Evolutionary conservation across 2,329 filamentous ascomycete species (phyloP), one percentile per base, ranked within the genome.

Genomic region (Gnomoniopsis smithogilvyi): DNA sequence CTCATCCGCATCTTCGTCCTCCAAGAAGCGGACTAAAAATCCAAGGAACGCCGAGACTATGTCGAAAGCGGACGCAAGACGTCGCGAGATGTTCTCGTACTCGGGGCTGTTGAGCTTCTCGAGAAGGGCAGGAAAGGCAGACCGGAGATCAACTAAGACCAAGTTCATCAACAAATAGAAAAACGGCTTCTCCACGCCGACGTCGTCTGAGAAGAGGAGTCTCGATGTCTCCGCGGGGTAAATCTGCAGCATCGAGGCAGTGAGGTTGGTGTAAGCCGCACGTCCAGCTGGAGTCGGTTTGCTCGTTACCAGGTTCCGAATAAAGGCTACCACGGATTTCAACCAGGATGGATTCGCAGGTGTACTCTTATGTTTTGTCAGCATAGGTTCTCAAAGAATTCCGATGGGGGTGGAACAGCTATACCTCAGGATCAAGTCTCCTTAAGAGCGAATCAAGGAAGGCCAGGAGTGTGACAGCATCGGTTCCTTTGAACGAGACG

Each of bases 61-160:
- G 66, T 89, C 85, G 66, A 86, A 87, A 22, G 80, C 83, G 0
- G 84, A 82, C 1, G 84, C 78, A 1, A 90, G 76, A 2, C 85
- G 79, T 19, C 74, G 73, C 1, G 86, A 80, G 8, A 72, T 78
- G 17, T 70, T 66, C 2, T 73, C 68, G 65, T 90, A 89, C 2
- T 75, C 73, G 1, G 79, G 73, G 24, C 74, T 78, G 66, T 86
- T 86, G 58, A 88, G 78, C 56, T 82, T 76, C 46, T 79, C 76
- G 2, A 89, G 75, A 1, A 90, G 75, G 2, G 79, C 75, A 1
- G 88, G 87, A 24, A 86, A 76, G 1, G 84, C 84, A 14, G 86
- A 81, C 45, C 85, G 81, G 26, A 90, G 76, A 67, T 90, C 87
- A 59, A 89, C 83, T 36, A 89, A 78, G 7, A 89, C 67, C n/a